Evolutionary conservation across 2,329 filamentous ascomycete species (phyloP), one percentile per base, ranked within the genome.

Genomic region (Exserohilum rostratum): DNA sequence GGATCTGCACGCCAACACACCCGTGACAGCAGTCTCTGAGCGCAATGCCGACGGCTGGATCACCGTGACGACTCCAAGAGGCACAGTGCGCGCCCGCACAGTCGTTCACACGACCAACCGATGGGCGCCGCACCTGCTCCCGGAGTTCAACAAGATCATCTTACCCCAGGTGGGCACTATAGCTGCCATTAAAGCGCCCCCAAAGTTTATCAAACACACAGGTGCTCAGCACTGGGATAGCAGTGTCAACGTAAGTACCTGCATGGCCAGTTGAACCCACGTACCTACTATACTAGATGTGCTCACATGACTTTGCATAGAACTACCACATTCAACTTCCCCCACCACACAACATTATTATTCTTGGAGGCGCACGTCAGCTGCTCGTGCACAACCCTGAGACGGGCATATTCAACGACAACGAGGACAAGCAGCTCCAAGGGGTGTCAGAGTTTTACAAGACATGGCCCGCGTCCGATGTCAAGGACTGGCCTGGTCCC

Each of bases 41-140:
- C 52, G 52, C 34, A 39, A 55, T 17, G 25, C 39, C 2, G 15
- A 46, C 0, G 55, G 55, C 15, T 58, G 53, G 48, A 53, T 55
- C 39, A 48, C 33, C 7, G 35, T 55, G 6, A 39, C 5, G 33
- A 58, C 55, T 6, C 30, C 47, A 10, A 33, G 55, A 18, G 55
- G 55, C 25, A 35, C 12, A 11, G 43, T 58, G 12, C 55, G 52
- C 33, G 52, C 52, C 20, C 51, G 17, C 20, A 46, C 30, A 22
- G 55, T 58, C 2, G 31, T 58, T 12, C 52, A 58, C 48, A 55
- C 52, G 10, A 56, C 55, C 17, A 55, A 55, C 45, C 45, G 55
- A 51, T 58, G 55, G 55, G 52, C 48, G n/a, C 52, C 52, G 17
- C 55, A 58, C 43, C 39, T 58, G 6, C 55, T 58, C 11, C 55